Evolutionary conservation across 805 yeast species (phyloP), one percentile per base, ranked within the genome.

Genomic region (Yarrowia osloensis): DNA sequence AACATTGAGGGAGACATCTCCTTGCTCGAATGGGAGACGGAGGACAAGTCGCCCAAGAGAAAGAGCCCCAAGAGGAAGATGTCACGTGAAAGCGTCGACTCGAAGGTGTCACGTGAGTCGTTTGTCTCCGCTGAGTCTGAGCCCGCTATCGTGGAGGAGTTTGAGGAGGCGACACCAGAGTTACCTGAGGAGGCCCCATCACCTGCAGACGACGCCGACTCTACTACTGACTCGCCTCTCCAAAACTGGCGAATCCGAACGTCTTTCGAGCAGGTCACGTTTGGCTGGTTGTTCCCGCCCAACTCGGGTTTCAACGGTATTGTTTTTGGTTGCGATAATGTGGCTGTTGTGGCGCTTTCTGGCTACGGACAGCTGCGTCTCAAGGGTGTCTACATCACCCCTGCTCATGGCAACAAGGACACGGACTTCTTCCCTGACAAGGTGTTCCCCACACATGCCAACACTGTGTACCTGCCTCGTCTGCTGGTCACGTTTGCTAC

Each of bases 311-410:
- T 42, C 66, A 61, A 91, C 0, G 97, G 97, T 12, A 73, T 91
- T n/a, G 86, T 89, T 42, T 69, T 86, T 33, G 98, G 98, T 0
- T 90, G 89, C 67, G 91, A 90, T 70, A 79, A 87, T 19, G 84
- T 91, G 22, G 89, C 87, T 69, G 86, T 91, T 1, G 84, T 86
- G 0, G 82, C 87, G 24, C 87, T 86, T 54, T 83, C 84, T 19
- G 80, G 80, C 9, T 76, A 85, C 46, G 96, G 96, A 2, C 87
- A 87, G 69, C 78, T 91, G 44, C 84, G 91, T 0, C 78, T 91
- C 67, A 80, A 84, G 63, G 89, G 87, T 52, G 89, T 91, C 3
- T 91, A 85, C 72, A 71, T 89, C 2, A 85, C 96, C 0, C 85
- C 87, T 1, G 93, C 96, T 0, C 54, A 61, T 9, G 66, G 66